Evolutionary conservation across 1,284 basidiomycete species (phyloP), one percentile per base, ranked within the genome.

Genomic region (Tylopilus sp.): DNA sequence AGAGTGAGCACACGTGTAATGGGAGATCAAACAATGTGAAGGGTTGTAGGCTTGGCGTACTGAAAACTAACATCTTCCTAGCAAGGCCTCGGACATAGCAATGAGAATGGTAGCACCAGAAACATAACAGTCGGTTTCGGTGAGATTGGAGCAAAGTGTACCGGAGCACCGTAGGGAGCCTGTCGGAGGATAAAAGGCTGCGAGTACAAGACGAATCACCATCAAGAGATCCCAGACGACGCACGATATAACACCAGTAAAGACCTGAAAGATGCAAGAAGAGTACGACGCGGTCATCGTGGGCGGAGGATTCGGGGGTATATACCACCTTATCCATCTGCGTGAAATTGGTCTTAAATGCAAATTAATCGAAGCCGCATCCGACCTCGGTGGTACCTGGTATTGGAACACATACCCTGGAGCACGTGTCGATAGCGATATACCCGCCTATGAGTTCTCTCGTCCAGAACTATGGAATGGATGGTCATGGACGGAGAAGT

Each of bases 401-500:
- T 24, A 48, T 26, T 63, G 60, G 60, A 61, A 59, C 50, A 56
- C 14, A 10, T 63, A 61, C 29, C 62, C 61, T 0, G 62, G 61
- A 0, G 61, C 61, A 0, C 57, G 61, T 0, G 57, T 52, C 4
- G 60, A 63, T 43, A 56, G 43, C 7, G 14, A 35, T 1, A 43
- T 63, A 3, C 61, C 60, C 3, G 8, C 36, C 22, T 62, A 64
- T 33, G 60, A 62, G 43, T 17, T 57, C 0, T 13, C 45, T 1
- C 15, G 48, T 3, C 57, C 52, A 3, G 57, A 62, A 7, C 51
- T 62, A 9, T 64, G 62, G 61, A 44, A 49, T 20, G 53, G 11
- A 4, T 62, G 62, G 62, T 47, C 50, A 3, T 62, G 62, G 62
- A 50, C 62, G 0, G 55, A 72, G 32, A 61, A 19, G 22, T 62